phyloP scores from a whole-genome alignment of 176 grass and related monocot genomes.

The Aegilops longissima region DNA sequence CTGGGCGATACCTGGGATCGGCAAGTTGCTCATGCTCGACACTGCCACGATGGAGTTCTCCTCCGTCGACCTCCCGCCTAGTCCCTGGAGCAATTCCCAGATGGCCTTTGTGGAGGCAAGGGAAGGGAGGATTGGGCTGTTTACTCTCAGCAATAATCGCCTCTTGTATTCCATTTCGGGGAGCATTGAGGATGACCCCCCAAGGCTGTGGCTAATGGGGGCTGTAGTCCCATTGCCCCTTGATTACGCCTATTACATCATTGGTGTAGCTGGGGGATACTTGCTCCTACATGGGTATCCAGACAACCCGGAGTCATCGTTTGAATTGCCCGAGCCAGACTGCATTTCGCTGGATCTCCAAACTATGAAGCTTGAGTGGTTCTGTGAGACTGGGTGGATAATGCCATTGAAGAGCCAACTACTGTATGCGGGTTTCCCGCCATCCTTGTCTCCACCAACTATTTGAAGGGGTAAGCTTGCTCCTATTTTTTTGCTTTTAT shows the following conservation, averaged over 20 bases:
- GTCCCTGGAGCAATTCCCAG: not conserved
- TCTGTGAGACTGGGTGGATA: not conserved
- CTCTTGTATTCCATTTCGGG: not conserved
- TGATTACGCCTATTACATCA: not conserved
- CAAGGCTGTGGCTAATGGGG: not conserved
- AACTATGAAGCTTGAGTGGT: not conserved
- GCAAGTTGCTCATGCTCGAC: slow-evolving; percentile 2
- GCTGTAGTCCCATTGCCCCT: not conserved
- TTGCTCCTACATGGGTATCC: not conserved
- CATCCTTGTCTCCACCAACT: not conserved
- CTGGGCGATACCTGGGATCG: not conserved
- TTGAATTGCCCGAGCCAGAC: not conserved
- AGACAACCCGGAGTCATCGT: not conserved
- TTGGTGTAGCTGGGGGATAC: not conserved
- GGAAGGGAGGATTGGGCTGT: not conserved
- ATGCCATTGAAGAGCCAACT: not conserved
- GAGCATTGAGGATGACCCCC: not conserved
- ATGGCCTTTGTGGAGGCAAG: not conserved
- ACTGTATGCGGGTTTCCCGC: not conserved
- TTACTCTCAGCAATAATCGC: not conserved
- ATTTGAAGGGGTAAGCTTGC: not conserved
- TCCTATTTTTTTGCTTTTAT: too few species aligned
- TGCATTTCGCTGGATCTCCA: not conserved
- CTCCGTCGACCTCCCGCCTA: not conserved
- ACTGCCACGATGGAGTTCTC: not conserved